phyloP scores from a whole-genome alignment of 2,329 filamentous ascomycete species.

The Lachnellula arida region DNA sequence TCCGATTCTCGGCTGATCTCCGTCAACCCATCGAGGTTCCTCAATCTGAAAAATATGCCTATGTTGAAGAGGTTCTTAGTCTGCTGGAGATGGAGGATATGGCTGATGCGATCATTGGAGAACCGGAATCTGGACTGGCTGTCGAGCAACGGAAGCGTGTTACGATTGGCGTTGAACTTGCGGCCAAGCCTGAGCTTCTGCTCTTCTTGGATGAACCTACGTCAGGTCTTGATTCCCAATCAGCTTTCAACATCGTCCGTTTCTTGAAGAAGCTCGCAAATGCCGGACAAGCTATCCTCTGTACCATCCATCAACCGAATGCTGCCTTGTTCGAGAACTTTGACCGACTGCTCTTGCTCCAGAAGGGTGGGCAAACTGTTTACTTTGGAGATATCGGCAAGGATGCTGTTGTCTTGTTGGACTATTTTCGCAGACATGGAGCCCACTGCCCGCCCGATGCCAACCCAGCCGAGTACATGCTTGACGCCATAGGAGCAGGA shows the following conservation, averaged over 20 bases:
- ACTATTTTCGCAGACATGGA: slow-evolving; percentile 40
- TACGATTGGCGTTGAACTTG: slow-evolving; percentile 57
- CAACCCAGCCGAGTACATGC: slow-evolving; percentile 53
- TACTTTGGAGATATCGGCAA: slow-evolving; percentile 65
- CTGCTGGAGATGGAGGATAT: slow-evolving; percentile 62
- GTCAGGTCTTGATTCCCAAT: slow-evolving; percentile 53
- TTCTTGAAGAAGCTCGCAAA: slow-evolving; percentile 54
- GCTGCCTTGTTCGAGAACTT: slow-evolving; percentile 67
- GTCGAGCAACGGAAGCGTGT: slow-evolving; percentile 66
- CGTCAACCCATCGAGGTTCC: slow-evolving; percentile 56
- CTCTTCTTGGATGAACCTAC: slow-evolving; percentile 59
- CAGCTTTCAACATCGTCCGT: slow-evolving; percentile 55
- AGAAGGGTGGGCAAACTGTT: slow-evolving; percentile 59
- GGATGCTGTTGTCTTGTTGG: slow-evolving; percentile 53
- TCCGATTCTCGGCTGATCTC: slow-evolving; percentile 61
- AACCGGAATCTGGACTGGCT: slow-evolving; percentile 53
- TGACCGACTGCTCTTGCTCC: slow-evolving; percentile 58
- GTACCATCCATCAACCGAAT: slow-evolving; percentile 67
- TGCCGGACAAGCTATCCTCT: slow-evolving; percentile 64
- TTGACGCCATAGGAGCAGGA: slow-evolving; percentile 60
- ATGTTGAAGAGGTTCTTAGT: slow-evolving; percentile 62
- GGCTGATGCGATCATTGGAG: slow-evolving; percentile 61
- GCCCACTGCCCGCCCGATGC: slow-evolving; percentile 48
- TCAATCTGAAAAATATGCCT: slow-evolving; percentile 56
- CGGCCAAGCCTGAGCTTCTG: slow-evolving; percentile 53